These are phyloP conservation scores for Blastobotrys elegans DNA, from an alignment of 1,139 yeast genomes.

Conservation along the genomic window DNA sequence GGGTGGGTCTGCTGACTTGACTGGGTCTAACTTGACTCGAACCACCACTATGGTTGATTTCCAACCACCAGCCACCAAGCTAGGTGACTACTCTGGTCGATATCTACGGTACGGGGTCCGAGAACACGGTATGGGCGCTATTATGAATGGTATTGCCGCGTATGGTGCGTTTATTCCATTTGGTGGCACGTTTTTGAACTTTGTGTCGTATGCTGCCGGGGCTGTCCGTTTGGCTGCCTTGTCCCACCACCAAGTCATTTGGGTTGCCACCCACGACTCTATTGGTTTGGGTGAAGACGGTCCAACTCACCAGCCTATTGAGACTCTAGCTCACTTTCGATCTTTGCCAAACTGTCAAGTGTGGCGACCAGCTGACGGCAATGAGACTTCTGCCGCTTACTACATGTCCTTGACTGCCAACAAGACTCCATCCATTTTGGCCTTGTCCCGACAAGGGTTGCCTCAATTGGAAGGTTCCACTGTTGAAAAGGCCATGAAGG, in stretches of 20 bases:
- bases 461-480: constrained; percentile 95
- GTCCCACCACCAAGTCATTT: constrained; percentile 87
- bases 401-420: constrained; percentile 64
- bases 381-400: constrained; percentile 97
- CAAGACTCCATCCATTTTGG: constrained; percentile 82
- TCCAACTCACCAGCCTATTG: constrained; percentile 99
- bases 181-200: constrained; percentile 98
- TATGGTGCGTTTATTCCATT: constrained; percentile 90
- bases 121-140: constrained; percentile 99
- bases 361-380: constrained; percentile 99
- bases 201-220: constrained; percentile 97
- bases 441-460: constrained; percentile 94
- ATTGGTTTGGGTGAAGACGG: constrained; percentile 99
- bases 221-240: constrained; percentile 93
- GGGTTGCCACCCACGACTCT: constrained; percentile 99
- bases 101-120: constrained; percentile 98
- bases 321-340: constrained; percentile 96
- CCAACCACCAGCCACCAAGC: constrained; percentile 80
- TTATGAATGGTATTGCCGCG: constrained; percentile 96
- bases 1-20: constrained; percentile 98
- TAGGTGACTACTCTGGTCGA: constrained; percentile 89
- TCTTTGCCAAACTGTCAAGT: constrained; percentile 92
- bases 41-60: constrained; percentile 80
- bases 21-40: constrained; percentile 96
- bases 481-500: constrained; percentile 87